Conservation (phyloP, 2,329 filamentous ascomycete species). For the Akanthomyces muscarius region DNA sequence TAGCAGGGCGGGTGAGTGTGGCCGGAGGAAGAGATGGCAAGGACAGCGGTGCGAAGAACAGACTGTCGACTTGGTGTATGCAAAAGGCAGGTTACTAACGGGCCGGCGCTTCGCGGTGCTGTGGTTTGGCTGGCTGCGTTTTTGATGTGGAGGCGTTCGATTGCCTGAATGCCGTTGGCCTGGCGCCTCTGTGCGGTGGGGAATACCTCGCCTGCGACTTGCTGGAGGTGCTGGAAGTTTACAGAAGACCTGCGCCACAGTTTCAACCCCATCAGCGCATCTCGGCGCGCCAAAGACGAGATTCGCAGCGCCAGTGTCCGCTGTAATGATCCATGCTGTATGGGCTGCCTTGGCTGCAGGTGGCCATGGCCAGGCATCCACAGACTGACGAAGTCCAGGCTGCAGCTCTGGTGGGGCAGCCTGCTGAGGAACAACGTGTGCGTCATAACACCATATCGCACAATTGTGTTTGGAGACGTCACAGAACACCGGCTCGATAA, state of each 20-base stretch:
- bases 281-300: background rate
- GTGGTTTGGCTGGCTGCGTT: conserved; percentile 7
- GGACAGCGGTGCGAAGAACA: conserved; percentile 4
- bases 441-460: no score
- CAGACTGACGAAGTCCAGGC: conserved; percentile 6
- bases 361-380: conserved; percentile 10
- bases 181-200: conserved; percentile 12
- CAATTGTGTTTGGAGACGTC: no score
- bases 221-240: background rate
- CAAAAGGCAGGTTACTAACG: conserved; percentile 4
- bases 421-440: no score
- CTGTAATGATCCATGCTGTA: no score
- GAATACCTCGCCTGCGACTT: background rate
- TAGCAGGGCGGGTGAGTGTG: background rate
- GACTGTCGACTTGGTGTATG: background rate
- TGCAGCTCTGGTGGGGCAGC: background rate
- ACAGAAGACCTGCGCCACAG: background rate
- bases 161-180: conserved; percentile 13
- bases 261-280: background rate
- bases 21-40: conserved; percentile 15
- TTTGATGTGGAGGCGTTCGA: conserved; percentile 17
- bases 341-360: no score
- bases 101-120: conserved; percentile 9
- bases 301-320: background rate
- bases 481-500: no score